Evolutionary conservation across 768 basidiomycete species (phyloP).

Genomic region (Floccularia luteovirens): DNA sequence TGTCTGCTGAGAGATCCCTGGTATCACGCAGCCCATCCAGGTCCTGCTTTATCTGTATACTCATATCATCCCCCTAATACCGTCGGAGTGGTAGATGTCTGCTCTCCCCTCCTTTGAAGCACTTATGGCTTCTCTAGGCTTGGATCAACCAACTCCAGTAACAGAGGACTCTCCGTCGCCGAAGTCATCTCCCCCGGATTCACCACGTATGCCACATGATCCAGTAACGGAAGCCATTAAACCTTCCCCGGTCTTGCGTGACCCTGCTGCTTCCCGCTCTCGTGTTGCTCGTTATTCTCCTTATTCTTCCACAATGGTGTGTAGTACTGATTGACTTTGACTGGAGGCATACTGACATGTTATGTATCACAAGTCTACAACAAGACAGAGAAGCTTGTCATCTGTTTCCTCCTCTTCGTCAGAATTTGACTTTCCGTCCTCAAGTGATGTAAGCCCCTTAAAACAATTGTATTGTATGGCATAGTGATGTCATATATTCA

Average conservation of each 20-base stretch:
- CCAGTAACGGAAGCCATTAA: no score
- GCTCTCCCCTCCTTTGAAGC: slow-evolving; percentile 79
- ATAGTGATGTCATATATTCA: slow-evolving; percentile 8
- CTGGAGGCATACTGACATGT: no score
- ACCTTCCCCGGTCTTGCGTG: slow-evolving; percentile 34
- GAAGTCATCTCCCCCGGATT: slow-evolving; percentile 34
- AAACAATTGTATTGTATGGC: slow-evolving; percentile 1
- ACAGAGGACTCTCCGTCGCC: slow-evolving; percentile 33
- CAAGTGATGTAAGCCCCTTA: slow-evolving; percentile 16
- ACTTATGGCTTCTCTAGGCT: slow-evolving; percentile 78
- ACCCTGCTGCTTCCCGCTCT: slow-evolving; percentile 25
- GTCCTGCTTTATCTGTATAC: slow-evolving; percentile 18
- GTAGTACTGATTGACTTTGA: slow-evolving; percentile 10
- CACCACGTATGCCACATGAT: slow-evolving; percentile 26
- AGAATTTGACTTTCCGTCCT: slow-evolving; percentile 29
- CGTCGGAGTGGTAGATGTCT: slow-evolving; percentile 42
- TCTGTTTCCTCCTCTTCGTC: slow-evolving; percentile 32
- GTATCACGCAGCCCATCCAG: no score
- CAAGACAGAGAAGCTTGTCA: slow-evolving; percentile 40
- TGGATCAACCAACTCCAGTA: slow-evolving; percentile 44
- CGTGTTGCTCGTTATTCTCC: slow-evolving; percentile 39
- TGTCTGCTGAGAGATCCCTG: slow-evolving; percentile 28
- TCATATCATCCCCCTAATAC: slow-evolving; percentile 17
- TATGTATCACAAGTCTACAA: no score
- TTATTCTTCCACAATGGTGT: slow-evolving; percentile 34